phyloP scores from a whole-genome alignment of 305 asterid species.

The Plantago rigida region DNA sequence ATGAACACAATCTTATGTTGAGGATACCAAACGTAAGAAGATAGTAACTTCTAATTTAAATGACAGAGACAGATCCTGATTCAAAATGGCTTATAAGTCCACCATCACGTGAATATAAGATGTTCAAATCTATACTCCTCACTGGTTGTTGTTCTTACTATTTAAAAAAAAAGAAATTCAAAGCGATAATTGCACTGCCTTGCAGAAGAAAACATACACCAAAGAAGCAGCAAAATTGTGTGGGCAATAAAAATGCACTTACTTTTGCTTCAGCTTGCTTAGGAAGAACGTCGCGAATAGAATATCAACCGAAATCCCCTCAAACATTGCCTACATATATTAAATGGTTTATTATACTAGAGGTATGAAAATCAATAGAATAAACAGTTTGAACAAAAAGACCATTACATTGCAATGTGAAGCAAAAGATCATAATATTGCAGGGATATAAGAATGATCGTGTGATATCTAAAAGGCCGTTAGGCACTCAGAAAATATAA shows the following conservation, averaged over 20 bases:
- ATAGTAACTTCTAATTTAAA: not conserved
- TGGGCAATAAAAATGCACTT: conserved; percentile 32
- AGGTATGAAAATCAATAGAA: conserved; percentile 7
- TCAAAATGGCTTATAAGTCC: not conserved
- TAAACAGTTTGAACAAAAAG: conserved; percentile 14
- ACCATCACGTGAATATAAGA: not conserved
- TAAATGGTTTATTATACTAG: conserved; percentile 9
- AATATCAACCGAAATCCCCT: conserved; percentile 92
- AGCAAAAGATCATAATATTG: not conserved
- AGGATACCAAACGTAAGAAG: conserved; percentile 10
- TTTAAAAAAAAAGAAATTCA: too few relatives aligned
- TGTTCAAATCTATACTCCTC: not conserved
- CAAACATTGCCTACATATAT: conserved; percentile 80
- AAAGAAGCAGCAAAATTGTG: conserved; percentile 12
- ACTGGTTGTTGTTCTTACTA: not conserved
- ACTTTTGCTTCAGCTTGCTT: conserved; percentile 95
- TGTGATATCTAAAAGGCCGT: too few relatives aligned
- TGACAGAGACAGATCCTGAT: not conserved
- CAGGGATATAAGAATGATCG: too few relatives aligned
- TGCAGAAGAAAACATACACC: conserved; percentile 6
- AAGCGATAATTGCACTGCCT: too few relatives aligned
- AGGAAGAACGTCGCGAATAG: conserved; percentile 96
- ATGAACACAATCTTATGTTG: conserved; percentile 13
- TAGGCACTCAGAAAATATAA: too few relatives aligned
- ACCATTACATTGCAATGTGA: conserved; percentile 1